These are phyloP conservation scores for Daldinia grandis DNA, from an alignment of 495 filamentous ascomycete species.

Conservation along the genomic window DNA sequence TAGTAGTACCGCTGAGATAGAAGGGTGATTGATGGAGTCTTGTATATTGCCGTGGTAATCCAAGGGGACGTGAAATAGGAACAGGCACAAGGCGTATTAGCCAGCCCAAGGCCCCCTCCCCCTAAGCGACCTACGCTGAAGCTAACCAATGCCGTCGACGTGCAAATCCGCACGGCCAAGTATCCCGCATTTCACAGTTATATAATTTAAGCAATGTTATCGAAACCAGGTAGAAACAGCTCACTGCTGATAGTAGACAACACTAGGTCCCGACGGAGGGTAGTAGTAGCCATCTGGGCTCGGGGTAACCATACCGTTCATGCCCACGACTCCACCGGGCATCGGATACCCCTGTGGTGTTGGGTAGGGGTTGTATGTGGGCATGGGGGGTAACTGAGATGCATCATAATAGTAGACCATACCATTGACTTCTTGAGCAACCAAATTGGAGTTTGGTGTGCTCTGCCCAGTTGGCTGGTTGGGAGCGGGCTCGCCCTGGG, in stretches of 20 bases:
- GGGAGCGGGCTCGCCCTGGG: slow-evolving; percentile 54
- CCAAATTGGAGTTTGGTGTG: slow-evolving; percentile 67
- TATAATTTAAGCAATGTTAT: slow-evolving; percentile 9
- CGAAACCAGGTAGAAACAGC: neutral
- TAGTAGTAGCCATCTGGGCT: slow-evolving; percentile 77
- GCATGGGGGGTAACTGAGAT: slow-evolving; percentile 69
- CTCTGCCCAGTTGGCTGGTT: slow-evolving; percentile 53
- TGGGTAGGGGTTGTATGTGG: slow-evolving; percentile 59
- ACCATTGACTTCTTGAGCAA: slow-evolving; percentile 91
- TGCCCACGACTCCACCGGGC: slow-evolving; percentile 69
- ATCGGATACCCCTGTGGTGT: slow-evolving; percentile 59
- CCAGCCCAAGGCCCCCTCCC: slow-evolving; percentile 12
- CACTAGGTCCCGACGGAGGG: slow-evolving; percentile 64
- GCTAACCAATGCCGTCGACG: slow-evolving; percentile 9
- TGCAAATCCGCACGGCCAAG: neutral
- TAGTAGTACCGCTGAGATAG: slow-evolving; percentile 24
- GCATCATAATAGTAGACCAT: slow-evolving; percentile 95
- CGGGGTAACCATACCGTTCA: slow-evolving; percentile 85
- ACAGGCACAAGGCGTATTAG: slow-evolving; percentile 14
- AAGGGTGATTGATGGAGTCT: slow-evolving; percentile 16
- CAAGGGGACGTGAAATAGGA: slow-evolving; percentile 22
- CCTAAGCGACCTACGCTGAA: slow-evolving; percentile 8
- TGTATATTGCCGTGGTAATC: slow-evolving; percentile 21
- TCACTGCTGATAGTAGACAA: slow-evolving; percentile 74
- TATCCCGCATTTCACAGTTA: slow-evolving; percentile 5